Percentiles rank a stretch among this genome's conserved stretches.
Evolutionary conservation across 805 yeast genomes (phyloP).

Genomic region (Wickerhamomyces queroliae): DNA sequence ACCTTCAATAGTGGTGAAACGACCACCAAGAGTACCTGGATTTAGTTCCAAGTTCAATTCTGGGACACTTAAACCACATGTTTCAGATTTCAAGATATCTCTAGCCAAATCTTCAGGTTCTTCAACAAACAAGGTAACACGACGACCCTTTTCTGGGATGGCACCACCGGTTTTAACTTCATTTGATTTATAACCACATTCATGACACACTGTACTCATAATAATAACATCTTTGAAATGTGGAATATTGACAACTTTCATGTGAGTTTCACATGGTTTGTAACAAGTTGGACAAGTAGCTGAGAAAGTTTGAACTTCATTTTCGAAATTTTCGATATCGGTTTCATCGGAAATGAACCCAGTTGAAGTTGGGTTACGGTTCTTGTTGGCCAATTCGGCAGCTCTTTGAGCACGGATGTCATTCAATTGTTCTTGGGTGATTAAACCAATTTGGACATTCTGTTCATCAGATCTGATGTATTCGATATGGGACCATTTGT

Average conservation of each 20-base stretch:
- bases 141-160: conserved; percentile 80
- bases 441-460: conserved; percentile 75
- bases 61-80: conserved; percentile 81
- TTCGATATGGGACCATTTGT: conserved; percentile 83
- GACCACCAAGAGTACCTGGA: conserved; percentile 96
- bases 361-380: conserved; percentile 34
- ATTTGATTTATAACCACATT: conserved; percentile 93
- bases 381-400: conserved; percentile 17
- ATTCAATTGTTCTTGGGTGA: conserved; percentile 52
- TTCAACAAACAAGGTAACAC: conserved; percentile 64
- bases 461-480: conserved; percentile 86
- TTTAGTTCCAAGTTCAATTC: conserved; percentile 87
- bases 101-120: conserved; percentile 89
- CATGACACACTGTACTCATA: conserved; percentile 90
- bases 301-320: conserved; percentile 88
- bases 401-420: conserved; percentile 25
- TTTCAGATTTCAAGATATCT: conserved; percentile 91
- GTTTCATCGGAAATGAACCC: conserved; percentile 67
- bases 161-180: conserved; percentile 99
- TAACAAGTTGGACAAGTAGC: conserved; percentile 92
- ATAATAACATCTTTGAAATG: conserved; percentile 96
- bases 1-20: conserved; percentile 97
- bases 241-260: conserved; percentile 95
- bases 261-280: conserved; percentile 81
- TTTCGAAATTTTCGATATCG: conserved; percentile 77